A percentile compares a stretch with the other conserved stretches of the same genome.
Conservation (phyloP, 306 rosid genomes). For the Quercus glauca region DNA sequence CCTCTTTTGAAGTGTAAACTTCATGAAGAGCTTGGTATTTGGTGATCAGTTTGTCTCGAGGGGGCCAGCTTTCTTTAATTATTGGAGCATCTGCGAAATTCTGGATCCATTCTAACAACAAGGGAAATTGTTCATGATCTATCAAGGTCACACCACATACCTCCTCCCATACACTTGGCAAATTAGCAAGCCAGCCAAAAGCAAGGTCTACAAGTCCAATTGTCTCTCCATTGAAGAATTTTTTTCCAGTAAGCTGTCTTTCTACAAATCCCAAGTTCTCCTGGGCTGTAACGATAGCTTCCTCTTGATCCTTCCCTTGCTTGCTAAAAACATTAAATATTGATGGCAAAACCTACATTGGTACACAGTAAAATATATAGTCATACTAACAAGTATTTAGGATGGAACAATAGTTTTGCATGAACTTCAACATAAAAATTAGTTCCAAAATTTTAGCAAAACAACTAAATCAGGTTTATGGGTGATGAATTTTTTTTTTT, state of each 20-base stretch:
- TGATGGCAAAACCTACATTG: neutral
- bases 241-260: slow-evolving; percentile 24
- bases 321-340: neutral
- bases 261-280: slow-evolving; percentile 24
- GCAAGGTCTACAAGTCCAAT: slow-evolving; percentile 26
- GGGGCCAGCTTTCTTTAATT: slow-evolving; percentile 31
- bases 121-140: slow-evolving; percentile 14
- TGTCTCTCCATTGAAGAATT: slow-evolving; percentile 20
- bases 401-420: neutral
- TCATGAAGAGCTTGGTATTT: slow-evolving; percentile 1
- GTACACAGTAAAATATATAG: neutral
- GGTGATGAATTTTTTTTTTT: no score
- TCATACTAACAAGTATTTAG: neutral
- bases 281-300: slow-evolving; percentile 3
- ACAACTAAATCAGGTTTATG: no score
- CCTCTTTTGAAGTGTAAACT: neutral
- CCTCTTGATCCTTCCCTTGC: slow-evolving; percentile 34
- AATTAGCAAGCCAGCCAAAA: slow-evolving; percentile 27
- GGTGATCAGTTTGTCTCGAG: slow-evolving; percentile 24
- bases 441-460: no score
- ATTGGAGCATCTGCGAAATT: slow-evolving; percentile 23
- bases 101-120: slow-evolving; percentile 15
- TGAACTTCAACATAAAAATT: no score
- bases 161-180: slow-evolving; percentile 2
- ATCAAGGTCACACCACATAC: slow-evolving; percentile 1